Base-by-base conservation (phyloP, 108 stramenopile genomes). In the Hondaea fermentalgiana region DNA sequence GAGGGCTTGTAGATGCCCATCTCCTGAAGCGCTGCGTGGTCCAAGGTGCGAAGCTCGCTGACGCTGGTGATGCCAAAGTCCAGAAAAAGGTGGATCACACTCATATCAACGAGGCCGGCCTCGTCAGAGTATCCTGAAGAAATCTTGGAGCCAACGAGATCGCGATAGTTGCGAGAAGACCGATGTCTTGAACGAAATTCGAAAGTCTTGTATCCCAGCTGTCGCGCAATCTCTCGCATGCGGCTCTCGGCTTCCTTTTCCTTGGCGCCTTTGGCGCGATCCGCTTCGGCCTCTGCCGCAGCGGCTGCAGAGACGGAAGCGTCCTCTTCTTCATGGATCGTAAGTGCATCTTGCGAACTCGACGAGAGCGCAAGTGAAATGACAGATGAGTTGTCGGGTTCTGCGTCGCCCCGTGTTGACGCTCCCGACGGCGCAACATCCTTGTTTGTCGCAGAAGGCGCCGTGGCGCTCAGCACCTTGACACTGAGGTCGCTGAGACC, bases 1-100 rank as follows among this genome's bases (percentile, higher is more conserved):
- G 76, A 83, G 8, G 45, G 76, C 76, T 83, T 83, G 3, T 83
- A 83, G n/a, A 83, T 83, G 6, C 76, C 76, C 76, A 83, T 83
- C 12, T 83, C 51, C 51, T 83, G 49, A 8, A 83, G n/a, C 51
- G 76, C 76, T 23, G 45, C 6, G 45, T 83, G 76, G 76, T 83
- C 76, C n/a, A 83, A 28, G n/a, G 76, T 53, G 45, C 49, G 45
- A 43, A 83, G 51, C 76, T 47, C 76, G 76, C 25, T 53, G 10
- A 83, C 51, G 51, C 76, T 83, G 19, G 76, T 83, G 25, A 83
- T 53, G 10, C 76, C 76, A 83, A 53, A 83, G 76, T 83, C 76
- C 19, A 83, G n/a, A 12, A 83, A 53, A 12, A 83, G 23, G 49
- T 53, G 76, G 28, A 83, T 53, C 6, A 83, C 76, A 35, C 76